Evolutionary conservation across 805 yeast species (phyloP).

Genomic region (Candida manassasensis): DNA sequence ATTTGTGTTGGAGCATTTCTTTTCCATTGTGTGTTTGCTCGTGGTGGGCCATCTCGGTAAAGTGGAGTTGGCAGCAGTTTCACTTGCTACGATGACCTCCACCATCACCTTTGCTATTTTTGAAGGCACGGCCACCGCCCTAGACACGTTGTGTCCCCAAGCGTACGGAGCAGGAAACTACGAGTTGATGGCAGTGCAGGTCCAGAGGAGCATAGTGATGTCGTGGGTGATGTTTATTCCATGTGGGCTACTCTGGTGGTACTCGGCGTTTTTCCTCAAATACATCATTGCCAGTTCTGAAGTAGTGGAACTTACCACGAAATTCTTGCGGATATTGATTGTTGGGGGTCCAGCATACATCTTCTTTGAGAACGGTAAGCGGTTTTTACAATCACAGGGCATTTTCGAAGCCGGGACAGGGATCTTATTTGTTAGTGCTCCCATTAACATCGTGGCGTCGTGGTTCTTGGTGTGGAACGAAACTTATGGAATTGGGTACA

Average conservation of each 20-base stretch:
- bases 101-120: conserved; percentile 42
- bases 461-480: conserved; percentile 42
- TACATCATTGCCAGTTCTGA: conserved; percentile 29
- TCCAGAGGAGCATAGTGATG: conserved; percentile 35
- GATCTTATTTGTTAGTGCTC: conserved; percentile 37
- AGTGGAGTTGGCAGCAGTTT: conserved; percentile 42
- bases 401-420: conserved; percentile 46
- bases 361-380: conserved; percentile 36
- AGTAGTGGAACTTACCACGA: conserved; percentile 30
- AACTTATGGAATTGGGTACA: conserved; percentile 35
- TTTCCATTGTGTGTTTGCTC: conserved; percentile 37
- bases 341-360: conserved; percentile 42
- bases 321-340: conserved; percentile 30
- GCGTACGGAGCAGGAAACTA: conserved; percentile 42
- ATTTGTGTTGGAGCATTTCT: conserved; percentile 40
- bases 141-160: conserved; percentile 43
- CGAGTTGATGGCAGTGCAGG: conserved; percentile 31
- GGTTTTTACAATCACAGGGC: conserved; percentile 44
- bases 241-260: conserved; percentile 40
- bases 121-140: conserved; percentile 44
- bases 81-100: conserved; percentile 41
- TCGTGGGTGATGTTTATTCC: conserved; percentile 34
- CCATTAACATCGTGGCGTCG: conserved; percentile 35
- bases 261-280: conserved; percentile 22
- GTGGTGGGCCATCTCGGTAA: conserved; percentile 45